Base-by-base conservation (phyloP, 1,284 basidiomycete species). In the Boletellus dicymbophilus region DNA sequence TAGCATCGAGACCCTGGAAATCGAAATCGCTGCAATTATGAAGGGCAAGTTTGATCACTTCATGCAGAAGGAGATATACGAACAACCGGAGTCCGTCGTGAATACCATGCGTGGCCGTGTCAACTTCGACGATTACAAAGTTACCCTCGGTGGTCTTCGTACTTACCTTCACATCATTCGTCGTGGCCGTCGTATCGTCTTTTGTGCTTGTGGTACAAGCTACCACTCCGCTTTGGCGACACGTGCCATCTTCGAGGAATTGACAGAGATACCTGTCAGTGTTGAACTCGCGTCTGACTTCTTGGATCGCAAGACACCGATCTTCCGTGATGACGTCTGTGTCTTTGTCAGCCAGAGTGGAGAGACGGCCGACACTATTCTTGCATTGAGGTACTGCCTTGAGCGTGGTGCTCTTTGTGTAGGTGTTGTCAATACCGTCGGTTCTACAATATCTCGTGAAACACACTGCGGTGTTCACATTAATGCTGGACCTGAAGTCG, bases 41-140 rank as follows among this genome's bases (percentile, higher is more conserved):
- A 99, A 99, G 83, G 97, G 97, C 69, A 93, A 95, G 71, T 99
- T 98, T 70, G 93, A 96, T 70, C 95, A 97, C 73, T 99, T 99
- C 74, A 99, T 99, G 97, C 96, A 99, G 73, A 99, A 99, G 80
- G 97, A 99, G 74, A 99, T 99, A 67, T 99, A 97, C 81, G 97
- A 99, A 72, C 97, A 99, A 75, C 97, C 96, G 54, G 97, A 99
- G 69, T 98, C 95, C 41, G 97, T 99, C 60, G 94, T 99, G 74
- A 99, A 99, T 83, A 99, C 97, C 46, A 99, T 99, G 97, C 93
- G 97, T 84, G 97, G 97, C 57, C 93, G 97, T 63, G 93, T 99
- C 79, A 99, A 98, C 84, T 99, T 99, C 69, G 97, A 99, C 71
- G 85, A 81, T 49, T 85, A 92, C 72, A 81, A 81, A 57, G 91